Evolutionary conservation across 352 stramenopile species (phyloP).

Genomic region (Phytophthora multivora): DNA sequence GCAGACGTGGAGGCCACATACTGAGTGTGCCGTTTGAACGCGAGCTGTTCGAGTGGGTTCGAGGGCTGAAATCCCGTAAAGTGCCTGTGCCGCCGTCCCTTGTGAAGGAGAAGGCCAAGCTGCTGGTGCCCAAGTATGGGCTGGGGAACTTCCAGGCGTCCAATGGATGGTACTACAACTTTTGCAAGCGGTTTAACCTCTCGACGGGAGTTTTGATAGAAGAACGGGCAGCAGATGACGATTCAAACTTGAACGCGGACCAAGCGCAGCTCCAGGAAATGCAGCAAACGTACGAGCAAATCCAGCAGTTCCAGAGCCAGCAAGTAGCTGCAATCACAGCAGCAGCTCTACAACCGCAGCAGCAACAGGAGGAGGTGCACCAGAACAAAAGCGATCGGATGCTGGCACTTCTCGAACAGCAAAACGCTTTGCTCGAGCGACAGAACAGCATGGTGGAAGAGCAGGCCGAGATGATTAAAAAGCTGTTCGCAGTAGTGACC

Average conservation of each 20-base stretch:
- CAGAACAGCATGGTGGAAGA: slow-evolving; percentile 46
- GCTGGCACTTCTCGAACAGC: slow-evolving; percentile 39
- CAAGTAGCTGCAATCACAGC: slow-evolving; percentile 24
- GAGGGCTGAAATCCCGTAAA: slow-evolving; percentile 46
- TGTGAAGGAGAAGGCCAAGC: slow-evolving; percentile 57
- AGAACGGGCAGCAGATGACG: slow-evolving; percentile 14
- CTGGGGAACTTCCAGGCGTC: slow-evolving; percentile 50
- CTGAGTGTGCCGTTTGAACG: slow-evolving; percentile 46
- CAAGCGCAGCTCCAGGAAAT: slow-evolving; percentile 27
- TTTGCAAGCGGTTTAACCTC: slow-evolving; percentile 49
- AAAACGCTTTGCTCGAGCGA: slow-evolving; percentile 39
- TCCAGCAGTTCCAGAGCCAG: slow-evolving; percentile 39
- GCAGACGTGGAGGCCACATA: slow-evolving; percentile 43
- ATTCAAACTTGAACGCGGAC: slow-evolving; percentile 14
- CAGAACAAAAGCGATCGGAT: slow-evolving; percentile 41
- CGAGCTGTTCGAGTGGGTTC: slow-evolving; percentile 52
- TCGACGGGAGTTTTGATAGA: slow-evolving; percentile 34
- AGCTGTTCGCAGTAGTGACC: slow-evolving; percentile 33
- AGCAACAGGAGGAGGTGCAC: slow-evolving; percentile 14
- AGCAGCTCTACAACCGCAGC: slow-evolving; percentile 4
- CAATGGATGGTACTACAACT: slow-evolving; percentile 64
- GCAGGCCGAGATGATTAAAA: slow-evolving; percentile 39
- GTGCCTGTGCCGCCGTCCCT: slow-evolving; percentile 52
- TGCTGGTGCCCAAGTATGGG: slow-evolving; percentile 52
- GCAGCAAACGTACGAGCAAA: slow-evolving; percentile 31